A percentile compares a stretch with the other conserved stretches of the same genome.
These are phyloP conservation scores for Thuja plicata DNA, from an alignment of 83 land plant species.

Conservation along the genomic window DNA sequence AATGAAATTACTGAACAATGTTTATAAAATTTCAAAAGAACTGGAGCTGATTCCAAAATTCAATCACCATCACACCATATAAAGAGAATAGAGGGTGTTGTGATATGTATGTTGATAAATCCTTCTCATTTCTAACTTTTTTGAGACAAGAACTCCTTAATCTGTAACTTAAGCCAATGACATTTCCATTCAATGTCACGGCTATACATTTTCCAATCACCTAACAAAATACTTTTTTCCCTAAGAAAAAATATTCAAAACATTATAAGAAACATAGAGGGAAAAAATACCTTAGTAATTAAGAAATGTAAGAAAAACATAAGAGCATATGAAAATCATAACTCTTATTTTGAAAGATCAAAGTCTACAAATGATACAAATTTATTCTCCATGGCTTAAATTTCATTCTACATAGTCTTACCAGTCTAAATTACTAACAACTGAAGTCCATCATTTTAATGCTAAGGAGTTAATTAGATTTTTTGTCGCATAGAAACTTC, in stretches of 20 bases:
- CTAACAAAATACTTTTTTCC: constrained; percentile 32
- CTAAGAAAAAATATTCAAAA: constrained; percentile 17
- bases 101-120: constrained; percentile 28
- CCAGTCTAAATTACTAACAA: background rate
- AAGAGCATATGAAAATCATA: too few species aligned
- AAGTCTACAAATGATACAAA: too few species aligned
- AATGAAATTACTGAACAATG: background rate
- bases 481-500: too few species aligned
- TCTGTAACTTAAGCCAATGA: constrained; percentile 45
- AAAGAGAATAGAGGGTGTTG: too few species aligned
- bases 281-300: background rate
- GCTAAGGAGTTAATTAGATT: too few species aligned
- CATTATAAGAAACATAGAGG: background rate
- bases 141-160: constrained; percentile 32
- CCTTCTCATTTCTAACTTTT: constrained; percentile 31
- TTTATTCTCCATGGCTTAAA: too few species aligned
- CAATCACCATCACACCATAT: constrained; percentile 34
- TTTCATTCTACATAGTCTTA: too few species aligned
- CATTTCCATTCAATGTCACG: too few species aligned
- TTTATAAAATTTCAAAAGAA: background rate
- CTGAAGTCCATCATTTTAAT: too few species aligned
- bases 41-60: background rate
- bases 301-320: too few species aligned
- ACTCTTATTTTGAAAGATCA: too few species aligned
- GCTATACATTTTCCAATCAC: constrained; percentile 47